These are phyloP conservation scores for Diplodia sapinea DNA, from an alignment of 2,329 filamentous ascomycete species.

Conservation along the genomic window DNA sequence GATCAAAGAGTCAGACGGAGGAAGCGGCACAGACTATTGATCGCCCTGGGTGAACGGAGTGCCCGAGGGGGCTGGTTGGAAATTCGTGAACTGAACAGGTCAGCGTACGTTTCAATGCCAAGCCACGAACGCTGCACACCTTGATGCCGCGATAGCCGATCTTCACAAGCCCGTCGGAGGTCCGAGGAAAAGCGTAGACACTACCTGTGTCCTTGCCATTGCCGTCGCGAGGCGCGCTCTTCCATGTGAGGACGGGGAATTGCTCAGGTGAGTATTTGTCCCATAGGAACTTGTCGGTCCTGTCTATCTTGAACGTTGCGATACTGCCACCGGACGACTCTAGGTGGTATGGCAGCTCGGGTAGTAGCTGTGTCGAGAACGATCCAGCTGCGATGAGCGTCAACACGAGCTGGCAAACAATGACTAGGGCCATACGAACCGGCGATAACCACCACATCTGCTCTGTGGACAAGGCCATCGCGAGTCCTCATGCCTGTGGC, in stretches of 20 bases:
- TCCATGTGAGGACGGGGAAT: constrained; percentile 7
- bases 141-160: constrained; percentile 13
- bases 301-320: constrained; percentile 7
- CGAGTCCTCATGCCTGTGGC: not conserved
- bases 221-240: not conserved
- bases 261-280: not conserved
- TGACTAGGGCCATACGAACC: not conserved
- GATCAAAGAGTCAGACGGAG: not conserved
- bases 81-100: constrained; percentile 3
- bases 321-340: not conserved
- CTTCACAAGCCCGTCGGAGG: constrained; percentile 2
- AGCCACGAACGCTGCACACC: not conserved
- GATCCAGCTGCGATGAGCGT: not conserved
- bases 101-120: not conserved
- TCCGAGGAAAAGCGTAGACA: constrained; percentile 3
- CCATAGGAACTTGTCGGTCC: not conserved
- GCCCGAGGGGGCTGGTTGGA: not conserved
- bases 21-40: constrained; percentile 3
- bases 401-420: not conserved
- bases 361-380: constrained; percentile 1
- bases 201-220: constrained; percentile 1
- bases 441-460: not conserved
- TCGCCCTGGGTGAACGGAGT: constrained; percentile 3
- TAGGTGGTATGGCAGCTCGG: constrained; percentile 2
- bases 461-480: not conserved